Conservation (phyloP, 2,329 filamentous ascomycete genomes). For the Paramyrothecium roridum region DNA sequence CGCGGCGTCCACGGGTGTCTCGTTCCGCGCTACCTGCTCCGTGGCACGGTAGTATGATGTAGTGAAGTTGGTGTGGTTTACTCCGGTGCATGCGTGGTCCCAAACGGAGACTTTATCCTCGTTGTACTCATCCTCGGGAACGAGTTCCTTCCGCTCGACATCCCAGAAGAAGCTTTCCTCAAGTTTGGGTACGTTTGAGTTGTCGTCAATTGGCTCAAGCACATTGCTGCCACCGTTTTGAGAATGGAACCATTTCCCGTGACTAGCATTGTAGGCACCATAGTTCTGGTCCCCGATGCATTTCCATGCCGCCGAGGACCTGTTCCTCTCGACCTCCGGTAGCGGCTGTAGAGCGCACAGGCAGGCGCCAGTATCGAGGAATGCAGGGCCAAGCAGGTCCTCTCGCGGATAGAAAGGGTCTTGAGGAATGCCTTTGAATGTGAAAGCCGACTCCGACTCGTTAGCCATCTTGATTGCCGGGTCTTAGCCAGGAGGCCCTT, state of each 20-base stretch:
- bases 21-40: constrained; percentile 14
- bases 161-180: constrained; percentile 25
- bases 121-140: constrained; percentile 16
- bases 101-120: constrained; percentile 23
- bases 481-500: too few relatives aligned
- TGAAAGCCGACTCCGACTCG: too few relatives aligned
- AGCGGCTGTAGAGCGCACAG: constrained; percentile 30
- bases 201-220: constrained; percentile 28
- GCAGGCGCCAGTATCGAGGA: constrained; percentile 36
- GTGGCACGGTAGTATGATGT: constrained; percentile 35
- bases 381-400: constrained; percentile 26
- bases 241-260: constrained; percentile 39
- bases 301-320: constrained; percentile 31
- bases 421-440: constrained; percentile 21
- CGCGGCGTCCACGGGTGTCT: constrained; percentile 30
- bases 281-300: constrained; percentile 42
- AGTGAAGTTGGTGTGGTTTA: constrained; percentile 37
- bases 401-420: constrained; percentile 34
- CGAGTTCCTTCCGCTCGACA: constrained; percentile 14
- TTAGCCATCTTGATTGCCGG: too few relatives aligned
- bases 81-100: constrained; percentile 37
- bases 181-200: constrained; percentile 30
- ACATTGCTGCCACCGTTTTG: constrained; percentile 16
- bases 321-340: constrained; percentile 9
- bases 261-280: constrained; percentile 28